These are phyloP conservation scores for Rhytidiadelphus loreus DNA, from an alignment of 225 moss, liverwort and hornwort genomes.

Conservation along the genomic window DNA sequence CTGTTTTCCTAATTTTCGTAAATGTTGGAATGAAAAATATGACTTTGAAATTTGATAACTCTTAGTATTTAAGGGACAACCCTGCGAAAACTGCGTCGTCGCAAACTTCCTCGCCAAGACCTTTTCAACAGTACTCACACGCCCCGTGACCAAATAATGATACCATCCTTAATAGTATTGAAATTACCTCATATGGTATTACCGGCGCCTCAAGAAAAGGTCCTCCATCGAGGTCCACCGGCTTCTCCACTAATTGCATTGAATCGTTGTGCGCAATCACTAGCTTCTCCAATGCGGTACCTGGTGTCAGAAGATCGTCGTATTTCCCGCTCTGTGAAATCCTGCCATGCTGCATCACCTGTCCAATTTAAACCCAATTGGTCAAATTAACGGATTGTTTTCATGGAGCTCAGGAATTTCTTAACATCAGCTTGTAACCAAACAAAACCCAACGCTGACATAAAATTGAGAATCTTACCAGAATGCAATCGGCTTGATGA, in stretches of 20 bases:
- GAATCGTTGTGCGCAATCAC: constrained; percentile 68
- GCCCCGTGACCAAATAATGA: neutral
- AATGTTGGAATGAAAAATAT: neutral
- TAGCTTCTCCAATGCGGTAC: constrained; percentile 56
- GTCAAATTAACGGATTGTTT: neutral
- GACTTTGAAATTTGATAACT: neutral
- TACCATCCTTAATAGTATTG: neutral
- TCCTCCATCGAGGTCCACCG: neutral
- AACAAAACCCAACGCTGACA: neutral
- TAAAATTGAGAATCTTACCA: constrained; percentile 20
- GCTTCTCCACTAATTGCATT: constrained; percentile 37
- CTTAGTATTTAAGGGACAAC: neutral
- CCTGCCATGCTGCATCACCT: constrained; percentile 66
- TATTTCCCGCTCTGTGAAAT: constrained; percentile 60
- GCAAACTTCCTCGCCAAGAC: neutral
- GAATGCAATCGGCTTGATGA: constrained; percentile 58
- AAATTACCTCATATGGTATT: neutral
- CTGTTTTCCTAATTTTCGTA: neutral
- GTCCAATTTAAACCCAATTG: neutral
- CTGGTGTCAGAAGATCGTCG: constrained; percentile 38
- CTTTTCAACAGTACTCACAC: neutral
- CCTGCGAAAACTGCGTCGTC: neutral
- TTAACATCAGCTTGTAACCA: neutral
- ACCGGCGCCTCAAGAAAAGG: neutral
- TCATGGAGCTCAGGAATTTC: neutral